A percentile compares a stretch with the other conserved stretches of the same genome.
These are phyloP conservation scores for Podila clonocystis DNA, from an alignment of 192 early-diverging fungal genomes.

Conservation along the genomic window DNA sequence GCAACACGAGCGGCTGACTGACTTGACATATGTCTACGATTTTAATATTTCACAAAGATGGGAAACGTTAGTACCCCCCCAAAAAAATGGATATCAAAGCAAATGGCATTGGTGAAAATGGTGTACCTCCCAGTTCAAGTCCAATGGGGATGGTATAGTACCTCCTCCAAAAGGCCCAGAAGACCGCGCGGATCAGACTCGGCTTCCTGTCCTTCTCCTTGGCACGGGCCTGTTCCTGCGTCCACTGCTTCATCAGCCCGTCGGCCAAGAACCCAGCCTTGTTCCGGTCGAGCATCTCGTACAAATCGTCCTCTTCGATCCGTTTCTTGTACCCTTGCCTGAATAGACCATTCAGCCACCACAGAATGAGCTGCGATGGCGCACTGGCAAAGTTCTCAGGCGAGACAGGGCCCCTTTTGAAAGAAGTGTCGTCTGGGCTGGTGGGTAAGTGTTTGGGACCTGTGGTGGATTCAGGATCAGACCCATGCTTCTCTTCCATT, in stretches of 20 bases:
- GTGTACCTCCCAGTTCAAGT: conserved; percentile 33
- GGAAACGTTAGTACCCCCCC: neutral
- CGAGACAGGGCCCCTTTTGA: conserved; percentile 34
- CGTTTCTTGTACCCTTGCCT: conserved; percentile 30
- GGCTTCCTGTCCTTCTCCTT: conserved; percentile 10
- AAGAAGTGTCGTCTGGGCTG: neutral
- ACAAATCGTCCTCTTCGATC: conserved; percentile 50
- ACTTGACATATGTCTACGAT: conserved; percentile 28
- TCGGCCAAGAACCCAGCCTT: conserved; percentile 14
- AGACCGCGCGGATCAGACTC: conserved; percentile 19
- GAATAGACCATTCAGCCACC: conserved; percentile 54
- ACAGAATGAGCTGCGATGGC: conserved; percentile 30
- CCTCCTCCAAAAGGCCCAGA: conserved; percentile 24
- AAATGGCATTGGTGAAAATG: no score
- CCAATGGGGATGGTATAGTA: conserved; percentile 34
- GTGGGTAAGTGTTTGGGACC: no score
- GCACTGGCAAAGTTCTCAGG: conserved; percentile 48
- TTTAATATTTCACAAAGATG: no score
- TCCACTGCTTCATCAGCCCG: conserved; percentile 13
- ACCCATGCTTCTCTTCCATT: no score
- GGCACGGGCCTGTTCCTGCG: conserved; percentile 15
- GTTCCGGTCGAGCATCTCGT: conserved; percentile 45
- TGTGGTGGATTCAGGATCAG: no score
- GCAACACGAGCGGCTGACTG: conserved; percentile 25
- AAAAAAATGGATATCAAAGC: neutral